Evolutionary conservation across 2,329 filamentous ascomycete species (phyloP), one percentile per base, ranked within the genome.

Genomic region (Cladosporium oxysporum): DNA sequence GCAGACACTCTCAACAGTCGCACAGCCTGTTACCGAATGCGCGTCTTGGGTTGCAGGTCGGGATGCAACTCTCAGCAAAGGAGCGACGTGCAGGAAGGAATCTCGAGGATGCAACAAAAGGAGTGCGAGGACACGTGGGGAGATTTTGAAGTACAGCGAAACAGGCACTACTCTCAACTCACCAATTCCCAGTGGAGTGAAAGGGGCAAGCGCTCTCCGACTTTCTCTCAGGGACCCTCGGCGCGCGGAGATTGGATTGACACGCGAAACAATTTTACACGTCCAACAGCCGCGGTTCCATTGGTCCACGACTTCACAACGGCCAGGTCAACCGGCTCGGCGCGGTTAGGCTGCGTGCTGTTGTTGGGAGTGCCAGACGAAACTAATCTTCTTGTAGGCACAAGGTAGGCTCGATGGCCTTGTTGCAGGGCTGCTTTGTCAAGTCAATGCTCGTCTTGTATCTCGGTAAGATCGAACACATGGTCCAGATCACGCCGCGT

Each of bases 81-180:
- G 61, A 63, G 49, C 28, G 61, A 57, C 50, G 35, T 31, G 35
- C 21, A 52, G 58, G 29, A 53, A 53, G 26, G 50, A 33, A 55
- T 31, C 11, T 52, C 35, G 44, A n/a, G 35, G 47, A 62, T 62
- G 47, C 59, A 62, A n/a, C 44, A 62, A 53, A 35, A 63, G 50
- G 61, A 63, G 50, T 57, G 50, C 50, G 50, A 63, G 61, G 61
- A 63, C 61, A 63, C 61, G 61, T 63, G 61, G 61, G 61, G 61
- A 29, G 29, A 47, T 57, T 62, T 62, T 21, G 28, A 62, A 47
- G 41, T 47, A 21, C 11, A 21, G 28, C 28, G 52, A 47, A 23
- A 55, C 52, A 55, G 52, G 23, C 23, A 26, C 52, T 7, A 21
- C 52, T 23, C 52, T 21, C 52, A 21, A 47, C n/a, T 21, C 41